Conservation (phyloP, 2,329 filamentous ascomycete genomes). For the Hypoxylon sp. region DNA sequence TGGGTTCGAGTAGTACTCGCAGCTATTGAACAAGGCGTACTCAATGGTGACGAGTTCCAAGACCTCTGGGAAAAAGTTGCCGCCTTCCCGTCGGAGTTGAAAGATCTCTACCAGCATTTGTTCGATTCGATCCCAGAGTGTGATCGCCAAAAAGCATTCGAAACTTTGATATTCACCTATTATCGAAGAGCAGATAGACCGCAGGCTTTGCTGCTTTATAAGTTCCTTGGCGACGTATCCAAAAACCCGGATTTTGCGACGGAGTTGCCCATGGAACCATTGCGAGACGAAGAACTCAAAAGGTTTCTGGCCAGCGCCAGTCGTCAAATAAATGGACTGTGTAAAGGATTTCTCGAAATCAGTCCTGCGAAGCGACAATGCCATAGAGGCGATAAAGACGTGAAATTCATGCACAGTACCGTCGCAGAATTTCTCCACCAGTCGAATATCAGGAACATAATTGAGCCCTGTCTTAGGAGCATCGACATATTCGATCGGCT, state of each 20-base stretch:
- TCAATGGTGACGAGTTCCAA: constrained; percentile 34
- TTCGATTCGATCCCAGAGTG: constrained; percentile 33
- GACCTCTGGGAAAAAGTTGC: constrained; percentile 27
- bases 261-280: constrained; percentile 2
- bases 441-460: constrained; percentile 4
- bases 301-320: background rate
- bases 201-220: constrained; percentile 23
- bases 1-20: constrained; percentile 38
- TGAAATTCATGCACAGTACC: constrained; percentile 40
- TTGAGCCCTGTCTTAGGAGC: constrained; percentile 8
- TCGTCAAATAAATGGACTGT: constrained; percentile 39
- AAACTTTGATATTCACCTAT: constrained; percentile 15
- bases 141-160: constrained; percentile 32
- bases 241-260: constrained; percentile 28
- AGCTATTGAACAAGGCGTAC: constrained; percentile 37
- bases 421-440: constrained; percentile 26
- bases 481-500: constrained; percentile 15
- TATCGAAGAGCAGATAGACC: fast-evolving
- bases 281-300: constrained; percentile 5
- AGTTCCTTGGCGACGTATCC: constrained; percentile 30
- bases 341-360: constrained; percentile 39
- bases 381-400: constrained; percentile 7
- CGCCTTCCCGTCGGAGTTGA: constrained; percentile 36
- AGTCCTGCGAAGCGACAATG: background rate
- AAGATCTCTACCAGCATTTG: constrained; percentile 38